Percentiles rank a stretch among this genome's conserved stretches.
These are phyloP conservation scores for Cryptococcus sp. DNA, from an alignment of 1,284 basidiomycete species.

Conservation along the genomic window DNA sequence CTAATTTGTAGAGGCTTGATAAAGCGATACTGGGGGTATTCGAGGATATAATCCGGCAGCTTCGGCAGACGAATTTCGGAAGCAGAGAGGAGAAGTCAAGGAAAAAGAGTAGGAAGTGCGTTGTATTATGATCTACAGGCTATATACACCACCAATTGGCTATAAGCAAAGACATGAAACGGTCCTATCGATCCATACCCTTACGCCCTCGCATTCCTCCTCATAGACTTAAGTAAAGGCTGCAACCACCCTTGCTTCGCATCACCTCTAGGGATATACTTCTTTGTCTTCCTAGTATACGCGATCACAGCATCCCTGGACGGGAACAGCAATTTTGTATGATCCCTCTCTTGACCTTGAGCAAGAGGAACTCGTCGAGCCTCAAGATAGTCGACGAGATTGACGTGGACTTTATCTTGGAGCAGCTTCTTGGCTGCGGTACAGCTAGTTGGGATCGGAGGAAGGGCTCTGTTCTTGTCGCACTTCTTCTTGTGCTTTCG, in stretches of 20 bases:
- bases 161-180: background rate
- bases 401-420: slow-evolving; percentile 33
- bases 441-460: slow-evolving; percentile 28
- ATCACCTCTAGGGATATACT: slow-evolving; percentile 14
- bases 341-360: slow-evolving; percentile 6
- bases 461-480: background rate
- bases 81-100: slow-evolving; percentile 2
- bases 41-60: slow-evolving; percentile 23
- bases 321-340: slow-evolving; percentile 23
- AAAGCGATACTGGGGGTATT: slow-evolving; percentile 12
- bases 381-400: slow-evolving; percentile 35
- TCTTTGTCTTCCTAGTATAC: background rate
- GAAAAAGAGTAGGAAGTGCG: slow-evolving; percentile 16
- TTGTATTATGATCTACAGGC: slow-evolving; percentile 13
- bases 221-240: slow-evolving; percentile 33
- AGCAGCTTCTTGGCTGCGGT: slow-evolving; percentile 28
- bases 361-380: slow-evolving; percentile 9
- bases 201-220: too few species aligned
- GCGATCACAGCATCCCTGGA: slow-evolving; percentile 11
- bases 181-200: too few species aligned
- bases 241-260: slow-evolving; percentile 38
- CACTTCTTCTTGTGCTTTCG: background rate
- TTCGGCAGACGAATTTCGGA: slow-evolving; percentile 12
- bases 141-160: background rate
- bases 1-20: background rate